Evolutionary conservation across 2,329 filamentous ascomycete species (phyloP).

Genomic region (Stagonosporopsis chrysanthemi): DNA sequence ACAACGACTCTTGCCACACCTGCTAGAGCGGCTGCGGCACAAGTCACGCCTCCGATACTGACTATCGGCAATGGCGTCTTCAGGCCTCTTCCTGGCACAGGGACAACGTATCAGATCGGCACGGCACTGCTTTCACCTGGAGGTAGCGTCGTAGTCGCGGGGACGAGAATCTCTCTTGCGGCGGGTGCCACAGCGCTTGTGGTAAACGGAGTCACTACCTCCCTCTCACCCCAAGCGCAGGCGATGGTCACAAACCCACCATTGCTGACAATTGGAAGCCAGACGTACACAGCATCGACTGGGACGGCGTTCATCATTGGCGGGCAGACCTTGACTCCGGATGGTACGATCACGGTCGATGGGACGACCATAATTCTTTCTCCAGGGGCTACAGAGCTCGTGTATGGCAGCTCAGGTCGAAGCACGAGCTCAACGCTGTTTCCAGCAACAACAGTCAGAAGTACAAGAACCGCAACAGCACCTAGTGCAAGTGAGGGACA

Average conservation of each 20-base stretch:
- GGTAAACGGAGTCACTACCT: constrained; percentile 32
- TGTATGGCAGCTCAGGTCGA: constrained; percentile 49
- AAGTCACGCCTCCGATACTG: constrained; percentile 38
- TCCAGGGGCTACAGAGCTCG: constrained; percentile 49
- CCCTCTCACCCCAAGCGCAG: constrained; percentile 24
- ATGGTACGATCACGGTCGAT: constrained; percentile 49
- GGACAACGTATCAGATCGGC: constrained; percentile 48
- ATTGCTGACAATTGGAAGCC: constrained; percentile 41
- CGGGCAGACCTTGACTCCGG: constrained; percentile 48
- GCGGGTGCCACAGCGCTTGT: constrained; percentile 40
- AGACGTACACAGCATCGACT: constrained; percentile 48
- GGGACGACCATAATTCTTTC: constrained; percentile 54
- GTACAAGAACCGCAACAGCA: constrained; percentile 3
- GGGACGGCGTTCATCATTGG: constrained; percentile 55
- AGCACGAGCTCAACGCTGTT: constrained; percentile 48
- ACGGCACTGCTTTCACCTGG: constrained; percentile 51
- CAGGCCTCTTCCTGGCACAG: constrained; percentile 39
- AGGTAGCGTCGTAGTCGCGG: constrained; percentile 47
- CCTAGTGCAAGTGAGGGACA: constrained; percentile 27
- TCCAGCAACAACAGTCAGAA: constrained; percentile 47
- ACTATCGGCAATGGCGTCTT: constrained; percentile 41
- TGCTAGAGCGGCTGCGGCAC: constrained; percentile 14
- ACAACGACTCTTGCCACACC: constrained; percentile 46
- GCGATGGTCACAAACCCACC: constrained; percentile 52
- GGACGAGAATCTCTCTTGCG: constrained; percentile 41